Percentiles rank a stretch among this genome's conserved stretches.
phyloP scores from a whole-genome alignment of 2,329 filamentous ascomycete species.

The Boeremia lycopersici region DNA sequence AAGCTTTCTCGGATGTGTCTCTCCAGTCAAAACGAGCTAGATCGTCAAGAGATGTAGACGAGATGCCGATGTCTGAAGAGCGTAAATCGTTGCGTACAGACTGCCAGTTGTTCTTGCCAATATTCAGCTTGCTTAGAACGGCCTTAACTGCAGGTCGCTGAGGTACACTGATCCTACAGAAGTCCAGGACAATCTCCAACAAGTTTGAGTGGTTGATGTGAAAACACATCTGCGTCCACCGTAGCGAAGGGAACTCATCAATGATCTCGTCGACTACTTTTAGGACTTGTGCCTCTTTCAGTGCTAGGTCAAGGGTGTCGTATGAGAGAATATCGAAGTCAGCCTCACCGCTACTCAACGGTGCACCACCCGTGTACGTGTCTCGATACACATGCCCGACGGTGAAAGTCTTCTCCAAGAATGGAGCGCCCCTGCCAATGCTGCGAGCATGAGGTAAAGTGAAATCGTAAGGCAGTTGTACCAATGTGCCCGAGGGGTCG shows the following conservation, averaged over 20 bases:
- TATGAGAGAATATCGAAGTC: slow-evolving; percentile 96
- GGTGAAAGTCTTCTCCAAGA: slow-evolving; percentile 77
- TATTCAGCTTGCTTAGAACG: slow-evolving; percentile 83
- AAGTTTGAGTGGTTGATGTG: slow-evolving; percentile 88
- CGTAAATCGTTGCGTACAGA: slow-evolving; percentile 83
- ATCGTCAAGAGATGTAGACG: slow-evolving; percentile 89
- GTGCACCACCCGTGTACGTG: slow-evolving; percentile 77
- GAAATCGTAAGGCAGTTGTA: slow-evolving; percentile 93
- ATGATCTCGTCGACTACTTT: slow-evolving; percentile 95
- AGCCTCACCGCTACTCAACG: slow-evolving; percentile 82
- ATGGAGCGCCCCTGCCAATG: slow-evolving; percentile 72
- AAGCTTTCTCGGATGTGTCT: slow-evolving; percentile 74
- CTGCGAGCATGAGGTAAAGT: slow-evolving; percentile 86
- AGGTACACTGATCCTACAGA: slow-evolving; percentile 75
- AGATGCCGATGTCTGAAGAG: slow-evolving; percentile 78
- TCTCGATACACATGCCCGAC: slow-evolving; percentile 91
- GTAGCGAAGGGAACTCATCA: slow-evolving; percentile 76
- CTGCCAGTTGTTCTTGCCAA: slow-evolving; percentile 78
- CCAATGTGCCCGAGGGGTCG: slow-evolving; percentile 80
- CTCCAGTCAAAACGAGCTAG: slow-evolving; percentile 90
- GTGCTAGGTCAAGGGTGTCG: slow-evolving; percentile 77
- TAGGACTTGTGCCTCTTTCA: slow-evolving; percentile 92
- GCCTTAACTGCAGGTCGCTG: slow-evolving; percentile 78
- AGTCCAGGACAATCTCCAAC: slow-evolving; percentile 85
- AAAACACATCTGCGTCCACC: slow-evolving; percentile 78